These are phyloP conservation scores for Trichoderma asperelloides DNA, from an alignment of 495 filamentous ascomycete species.

Conservation along the genomic window DNA sequence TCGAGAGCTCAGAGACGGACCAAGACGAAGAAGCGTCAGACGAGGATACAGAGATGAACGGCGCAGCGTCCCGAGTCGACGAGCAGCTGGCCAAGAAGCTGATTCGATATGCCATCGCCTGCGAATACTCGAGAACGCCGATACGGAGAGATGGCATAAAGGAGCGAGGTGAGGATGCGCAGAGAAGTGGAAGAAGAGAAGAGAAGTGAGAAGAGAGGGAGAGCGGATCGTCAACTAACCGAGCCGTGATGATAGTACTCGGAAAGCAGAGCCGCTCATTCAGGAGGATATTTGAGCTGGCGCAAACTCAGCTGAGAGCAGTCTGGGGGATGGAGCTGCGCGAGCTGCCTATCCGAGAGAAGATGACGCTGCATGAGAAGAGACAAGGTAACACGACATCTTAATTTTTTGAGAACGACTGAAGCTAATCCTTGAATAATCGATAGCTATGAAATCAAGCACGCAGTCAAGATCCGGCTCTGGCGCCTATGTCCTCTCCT, in stretches of 20 bases:
- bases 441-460: conserved; percentile 14
- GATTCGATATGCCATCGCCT: conserved; percentile 79
- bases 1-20: conserved; percentile 12
- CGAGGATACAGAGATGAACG: conserved; percentile 31
- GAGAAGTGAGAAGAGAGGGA: background rate
- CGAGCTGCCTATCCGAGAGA: conserved; percentile 73
- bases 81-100: conserved; percentile 79
- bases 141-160: conserved; percentile 72
- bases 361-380: conserved; percentile 67
- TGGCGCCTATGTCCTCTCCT: conserved; percentile 68
- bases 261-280: conserved; percentile 50
- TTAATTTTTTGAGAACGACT: background rate
- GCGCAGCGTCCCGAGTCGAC: conserved; percentile 24
- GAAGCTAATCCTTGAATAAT: conserved; percentile 12
- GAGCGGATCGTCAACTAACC: conserved; percentile 8
- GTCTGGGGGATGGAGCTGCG: conserved; percentile 81
- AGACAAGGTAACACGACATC: conserved; percentile 29
- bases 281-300: conserved; percentile 56
- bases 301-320: conserved; percentile 53
- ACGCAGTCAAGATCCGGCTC: conserved; percentile 38
- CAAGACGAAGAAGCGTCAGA: conserved; percentile 19
- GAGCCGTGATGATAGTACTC: conserved; percentile 31
- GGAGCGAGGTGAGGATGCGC: conserved; percentile 48
- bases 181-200: background rate
- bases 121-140: conserved; percentile 73